A percentile compares a stretch with the other conserved stretches of the same genome.
These are phyloP conservation scores for Stereocaulon alpinum DNA, from an alignment of 495 filamentous ascomycete species.

Conservation along the genomic window DNA sequence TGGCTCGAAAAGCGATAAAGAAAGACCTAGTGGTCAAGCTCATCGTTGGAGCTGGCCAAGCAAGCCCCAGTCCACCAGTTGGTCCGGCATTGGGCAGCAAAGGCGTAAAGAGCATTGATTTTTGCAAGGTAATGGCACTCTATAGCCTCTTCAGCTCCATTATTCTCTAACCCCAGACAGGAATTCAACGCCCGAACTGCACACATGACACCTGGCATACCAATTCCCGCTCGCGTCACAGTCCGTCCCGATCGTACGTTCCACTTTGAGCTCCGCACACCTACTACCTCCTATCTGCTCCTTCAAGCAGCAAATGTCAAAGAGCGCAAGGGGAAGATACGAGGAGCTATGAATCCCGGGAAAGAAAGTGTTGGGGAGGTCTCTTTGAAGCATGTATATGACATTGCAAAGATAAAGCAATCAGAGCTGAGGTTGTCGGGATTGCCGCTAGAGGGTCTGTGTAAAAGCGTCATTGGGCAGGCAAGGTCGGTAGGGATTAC, in stretches of 20 bases:
- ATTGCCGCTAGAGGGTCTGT: conserved; percentile 67
- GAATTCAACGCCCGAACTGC: conserved; percentile 96
- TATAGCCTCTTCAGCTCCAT: not conserved
- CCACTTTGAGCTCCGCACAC: conserved; percentile 85
- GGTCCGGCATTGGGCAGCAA: conserved; percentile 95
- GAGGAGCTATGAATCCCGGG: conserved; percentile 69
- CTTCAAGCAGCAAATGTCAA: conserved; percentile 70
- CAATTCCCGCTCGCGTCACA: conserved; percentile 80
- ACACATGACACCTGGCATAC: conserved; percentile 72
- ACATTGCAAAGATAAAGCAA: conserved; percentile 96
- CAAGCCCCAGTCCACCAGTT: conserved; percentile 90
- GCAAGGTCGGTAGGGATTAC: conserved; percentile 81
- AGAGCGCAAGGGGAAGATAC: conserved; percentile 65
- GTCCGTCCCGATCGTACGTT: conserved; percentile 92
- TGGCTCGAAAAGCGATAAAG: conserved; percentile 66
- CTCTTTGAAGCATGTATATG: conserved; percentile 91
- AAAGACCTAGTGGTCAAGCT: conserved; percentile 91
- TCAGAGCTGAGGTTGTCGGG: conserved; percentile 72
- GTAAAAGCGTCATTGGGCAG: conserved; percentile 75
- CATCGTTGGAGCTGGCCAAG: conserved; percentile 96
- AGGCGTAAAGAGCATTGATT: conserved; percentile 99
- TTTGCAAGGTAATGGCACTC: conserved; percentile 72
- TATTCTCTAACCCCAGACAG: conserved; percentile 35
- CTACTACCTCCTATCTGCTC: conserved; percentile 79
- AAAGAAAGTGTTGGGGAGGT: conserved; percentile 70